A percentile compares a stretch with the other conserved stretches of the same genome.
phyloP scores from a whole-genome alignment of 805 yeast species.

The Yarrowia alimentaria region DNA sequence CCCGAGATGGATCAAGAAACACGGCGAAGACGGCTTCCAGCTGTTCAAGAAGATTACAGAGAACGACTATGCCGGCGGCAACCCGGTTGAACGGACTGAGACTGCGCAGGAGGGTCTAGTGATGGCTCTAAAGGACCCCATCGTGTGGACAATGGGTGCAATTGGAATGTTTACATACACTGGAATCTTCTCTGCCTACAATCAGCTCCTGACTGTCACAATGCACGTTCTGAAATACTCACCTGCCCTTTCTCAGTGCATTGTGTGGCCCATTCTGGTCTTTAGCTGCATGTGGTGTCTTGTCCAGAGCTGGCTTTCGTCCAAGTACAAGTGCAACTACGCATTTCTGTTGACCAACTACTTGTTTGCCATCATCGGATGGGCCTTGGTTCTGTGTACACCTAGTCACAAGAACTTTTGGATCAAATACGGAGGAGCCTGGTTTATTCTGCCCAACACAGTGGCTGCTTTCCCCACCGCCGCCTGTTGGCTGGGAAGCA shows the following conservation, averaged over 20 bases:
- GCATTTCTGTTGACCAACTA: not conserved
- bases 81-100: not conserved
- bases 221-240: constrained; percentile 7
- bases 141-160: not conserved
- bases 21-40: constrained; percentile 7
- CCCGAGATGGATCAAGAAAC: constrained; percentile 14
- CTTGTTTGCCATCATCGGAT: not conserved
- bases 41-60: constrained; percentile 8
- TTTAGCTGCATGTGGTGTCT: not conserved
- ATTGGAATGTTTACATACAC: not conserved
- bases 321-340: not conserved
- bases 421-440: constrained; percentile 10
- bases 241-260: constrained; percentile 1
- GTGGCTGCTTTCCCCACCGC: not conserved
- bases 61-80: not conserved
- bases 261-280: constrained; percentile 4
- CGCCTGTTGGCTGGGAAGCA: constrained; percentile 1
- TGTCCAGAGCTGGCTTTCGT: not conserved
- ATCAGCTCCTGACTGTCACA: constrained; percentile 3
- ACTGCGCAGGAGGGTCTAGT: not conserved
- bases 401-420: constrained; percentile 4
- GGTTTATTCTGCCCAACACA: not conserved
- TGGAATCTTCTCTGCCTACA: not conserved
- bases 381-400: not conserved
- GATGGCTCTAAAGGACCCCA: not conserved